phyloP scores from a whole-genome alignment of 805 yeast species.

The Metschnikowia bowlesiae region DNA sequence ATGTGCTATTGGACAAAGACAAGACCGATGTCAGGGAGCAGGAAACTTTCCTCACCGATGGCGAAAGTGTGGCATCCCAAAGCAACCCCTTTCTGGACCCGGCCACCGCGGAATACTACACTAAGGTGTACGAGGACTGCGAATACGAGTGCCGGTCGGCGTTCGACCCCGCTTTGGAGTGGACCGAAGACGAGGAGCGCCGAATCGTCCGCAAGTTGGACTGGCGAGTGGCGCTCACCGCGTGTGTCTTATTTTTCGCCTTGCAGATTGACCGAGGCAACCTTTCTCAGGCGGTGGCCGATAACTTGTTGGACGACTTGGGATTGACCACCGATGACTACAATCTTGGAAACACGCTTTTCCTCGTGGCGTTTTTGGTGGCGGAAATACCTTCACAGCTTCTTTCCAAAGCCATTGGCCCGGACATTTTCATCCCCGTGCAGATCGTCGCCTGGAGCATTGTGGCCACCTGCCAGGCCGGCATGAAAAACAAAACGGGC shows the following conservation, averaged over 20 bases:
- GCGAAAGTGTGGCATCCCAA: slow-evolving; percentile 7
- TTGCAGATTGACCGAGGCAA: slow-evolving; percentile 58
- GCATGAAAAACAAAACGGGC: slow-evolving; percentile 35
- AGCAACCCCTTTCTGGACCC: slow-evolving; percentile 38
- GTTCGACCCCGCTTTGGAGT: slow-evolving; percentile 53
- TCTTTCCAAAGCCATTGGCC: slow-evolving; percentile 58
- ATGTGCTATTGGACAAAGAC: not conserved
- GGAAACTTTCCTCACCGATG: slow-evolving; percentile 8
- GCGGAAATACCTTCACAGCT: slow-evolving; percentile 67
- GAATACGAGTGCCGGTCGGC: slow-evolving; percentile 51
- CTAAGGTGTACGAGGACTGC: slow-evolving; percentile 41
- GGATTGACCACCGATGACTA: slow-evolving; percentile 52
- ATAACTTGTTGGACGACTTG: slow-evolving; percentile 49
- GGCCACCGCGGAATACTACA: slow-evolving; percentile 42
- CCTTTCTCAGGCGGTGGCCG: slow-evolving; percentile 54
- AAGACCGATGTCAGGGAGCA: not conserved
- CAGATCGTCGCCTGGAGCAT: slow-evolving; percentile 56
- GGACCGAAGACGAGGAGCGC: slow-evolving; percentile 52
- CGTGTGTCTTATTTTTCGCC: slow-evolving; percentile 55
- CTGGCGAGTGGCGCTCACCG: slow-evolving; percentile 51
- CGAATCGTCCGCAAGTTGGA: slow-evolving; percentile 49
- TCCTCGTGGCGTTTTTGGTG: slow-evolving; percentile 46
- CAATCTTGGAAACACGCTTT: slow-evolving; percentile 56
- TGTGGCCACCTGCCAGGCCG: slow-evolving; percentile 51
- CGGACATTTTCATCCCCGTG: slow-evolving; percentile 58